Evolutionary conservation across 805 yeast species (phyloP), one percentile per base, ranked within the genome.

Genomic region (Candida glaebosa): DNA sequence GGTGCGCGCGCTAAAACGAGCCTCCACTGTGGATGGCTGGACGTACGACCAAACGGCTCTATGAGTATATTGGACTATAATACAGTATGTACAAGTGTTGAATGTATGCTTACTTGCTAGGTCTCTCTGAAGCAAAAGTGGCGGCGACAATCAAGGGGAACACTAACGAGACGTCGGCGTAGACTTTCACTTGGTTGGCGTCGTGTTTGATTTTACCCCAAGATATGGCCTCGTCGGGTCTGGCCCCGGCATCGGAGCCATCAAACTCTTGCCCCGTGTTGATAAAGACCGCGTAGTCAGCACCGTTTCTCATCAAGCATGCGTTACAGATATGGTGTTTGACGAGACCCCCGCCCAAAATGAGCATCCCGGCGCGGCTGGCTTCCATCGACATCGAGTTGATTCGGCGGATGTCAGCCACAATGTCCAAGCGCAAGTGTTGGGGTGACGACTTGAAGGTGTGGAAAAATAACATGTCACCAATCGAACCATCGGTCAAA

Each of bases 181-280:
- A 93, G 34, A 93, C 90, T 68, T 93, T 93, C 42, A 89, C 95
- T 45, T 83, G 78, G 56, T 78, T 79, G 22, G 99, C 99, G 32
- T 88, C 96, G 4, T 96, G 85, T 69, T 88, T 90, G 66, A 93
- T 93, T 65, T 93, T 93, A 49, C 99, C 99, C 99, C 99, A 93
- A 31, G 96, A 85, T 40, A 93, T 85, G 19, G 99, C 99, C 69
- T 93, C 99, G 62, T 93, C 99, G 1, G 98, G 98, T 61, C 99
- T 80, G 4, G 99, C 99, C 50, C 99, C 99, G 8, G 99, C 98
- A 64, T 93, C 99, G 18, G 96, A 87, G 36, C 99, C 99, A 60
- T 93, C 99, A 55, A 89, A 93, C 62, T 93, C 99, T 68, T 93
- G 98, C 36, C 96, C 99, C 12, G 99, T 93, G 66, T 93, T 93